Conservation (phyloP, 768 basidiomycete species). For the Guyanaporus albipodus region DNA sequence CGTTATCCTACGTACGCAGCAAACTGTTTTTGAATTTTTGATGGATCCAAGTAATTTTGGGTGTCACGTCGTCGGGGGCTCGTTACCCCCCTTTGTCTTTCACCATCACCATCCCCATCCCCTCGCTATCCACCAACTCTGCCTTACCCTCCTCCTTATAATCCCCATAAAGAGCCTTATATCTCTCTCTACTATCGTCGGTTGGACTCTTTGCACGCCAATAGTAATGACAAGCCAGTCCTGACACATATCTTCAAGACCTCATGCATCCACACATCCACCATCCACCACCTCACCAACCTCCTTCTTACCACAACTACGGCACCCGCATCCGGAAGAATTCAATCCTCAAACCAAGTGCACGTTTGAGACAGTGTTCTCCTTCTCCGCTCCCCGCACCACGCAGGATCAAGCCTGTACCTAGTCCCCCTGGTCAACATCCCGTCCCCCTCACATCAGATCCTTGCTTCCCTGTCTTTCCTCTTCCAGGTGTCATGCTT, state of each 20-base stretch:
- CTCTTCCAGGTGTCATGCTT: slow-evolving; percentile 59
- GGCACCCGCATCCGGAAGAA: slow-evolving; percentile 54
- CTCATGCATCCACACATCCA: slow-evolving; percentile 2
- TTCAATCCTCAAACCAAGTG: slow-evolving; percentile 47
- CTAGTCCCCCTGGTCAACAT: slow-evolving; percentile 20
- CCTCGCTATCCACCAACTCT: slow-evolving; percentile 11
- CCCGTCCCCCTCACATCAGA: slow-evolving; percentile 16
- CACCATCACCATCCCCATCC: slow-evolving; percentile 27
- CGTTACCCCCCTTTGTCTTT: slow-evolving; percentile 28
- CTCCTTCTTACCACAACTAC: slow-evolving; percentile 38
- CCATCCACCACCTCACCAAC: slow-evolving; percentile 5
- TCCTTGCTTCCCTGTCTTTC: slow-evolving; percentile 42
- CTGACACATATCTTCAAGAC: slow-evolving; percentile 14
- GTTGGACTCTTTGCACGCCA: slow-evolving; percentile 16
- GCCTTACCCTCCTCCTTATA: slow-evolving; percentile 10
- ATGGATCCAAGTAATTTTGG: slow-evolving; percentile 30
- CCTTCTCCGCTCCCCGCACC: slow-evolving; percentile 34
- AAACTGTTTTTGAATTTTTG: slow-evolving; percentile 33
- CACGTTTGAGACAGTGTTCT: slow-evolving; percentile 46
- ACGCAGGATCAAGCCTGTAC: slow-evolving; percentile 33
- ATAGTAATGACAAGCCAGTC: slow-evolving; percentile 20
- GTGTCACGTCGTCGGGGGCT: slow-evolving; percentile 25
- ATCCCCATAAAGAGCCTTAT: slow-evolving; percentile 13
- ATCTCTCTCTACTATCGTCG: slow-evolving; percentile 26
- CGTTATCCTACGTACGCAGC: slow-evolving; percentile 28